Base-by-base conservation (phyloP, 331 rosid genomes). In the Malus hybrid region DNA sequence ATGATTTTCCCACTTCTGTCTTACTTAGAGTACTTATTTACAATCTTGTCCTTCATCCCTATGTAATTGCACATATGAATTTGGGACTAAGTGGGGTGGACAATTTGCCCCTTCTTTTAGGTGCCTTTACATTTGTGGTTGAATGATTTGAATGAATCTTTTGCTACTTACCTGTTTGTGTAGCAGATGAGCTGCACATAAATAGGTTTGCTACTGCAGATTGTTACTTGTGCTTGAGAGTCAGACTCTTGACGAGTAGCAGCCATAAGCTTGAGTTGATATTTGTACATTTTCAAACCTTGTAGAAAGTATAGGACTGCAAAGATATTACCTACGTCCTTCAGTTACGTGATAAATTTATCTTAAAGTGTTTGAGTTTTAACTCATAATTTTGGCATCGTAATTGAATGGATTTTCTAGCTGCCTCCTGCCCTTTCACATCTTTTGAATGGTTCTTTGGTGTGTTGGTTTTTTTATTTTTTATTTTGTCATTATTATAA, bases 361-460 rank as follows among this genome's bases (percentile, higher is more conserved):
- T 2, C 6, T n/a, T 55, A 3, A 39, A 16, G 13, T 10, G 33
- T 33, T 39, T 39, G n/a, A 4, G 30, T 50, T 44, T 34, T 76
- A 71, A 77, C 46, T 68, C 22, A 32, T 78, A 75, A 62, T 1
- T 62, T 61, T 52, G 73, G 58, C 42, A 64, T 80, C 53, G 8
- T 33, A 39, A 32, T 56, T n/a, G 34, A 4, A 30, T 7, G 33
- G 10, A 30, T 30, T 30, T 53, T 30, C 18, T n/a, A 22, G 22
- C 30, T 6, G 20, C 53, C 68, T 60, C 10, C 29, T 60, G 28
- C 16, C 29, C 67, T 46, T 62, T 30, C 30, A 63, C 36, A 7
- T 48, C 29, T 24, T 46, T 61, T 32, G 4, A 64, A 36, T n/a
- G 60, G 57, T 42, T 53, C 46, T 50, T 61, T 12, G 57, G 26